Conservation (phyloP, 1,284 basidiomycete species). For the Porodaedalea pini region DNA sequence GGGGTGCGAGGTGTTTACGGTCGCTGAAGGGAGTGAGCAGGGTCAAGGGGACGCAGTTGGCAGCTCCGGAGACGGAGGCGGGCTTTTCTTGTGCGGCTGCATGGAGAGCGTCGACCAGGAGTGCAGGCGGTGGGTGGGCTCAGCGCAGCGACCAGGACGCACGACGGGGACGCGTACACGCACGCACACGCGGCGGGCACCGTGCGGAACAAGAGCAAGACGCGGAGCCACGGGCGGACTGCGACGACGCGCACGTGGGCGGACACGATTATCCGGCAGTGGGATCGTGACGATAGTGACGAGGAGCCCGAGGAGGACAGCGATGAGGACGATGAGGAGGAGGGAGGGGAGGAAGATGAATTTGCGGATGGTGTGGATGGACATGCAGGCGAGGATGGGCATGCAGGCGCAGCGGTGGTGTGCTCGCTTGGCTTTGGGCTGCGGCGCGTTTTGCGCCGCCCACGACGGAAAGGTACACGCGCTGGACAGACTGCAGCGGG, state of each 20-base stretch:
- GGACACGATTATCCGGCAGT: conserved; percentile 13
- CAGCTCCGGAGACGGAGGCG: not conserved
- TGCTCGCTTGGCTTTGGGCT: conserved; percentile 17
- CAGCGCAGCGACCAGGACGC: not conserved
- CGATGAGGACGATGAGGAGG: conserved; percentile 5
- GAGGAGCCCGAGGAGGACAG: conserved; percentile 5
- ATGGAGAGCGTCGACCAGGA: conserved; percentile 14
- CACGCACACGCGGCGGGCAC: conserved; percentile 7
- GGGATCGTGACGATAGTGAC: conserved; percentile 7
- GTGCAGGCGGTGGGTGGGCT: conserved; percentile 7
- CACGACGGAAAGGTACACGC: not conserved
- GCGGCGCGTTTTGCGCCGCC: conserved; percentile 5
- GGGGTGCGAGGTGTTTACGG: conserved; percentile 17
- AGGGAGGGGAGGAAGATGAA: conserved; percentile 13
- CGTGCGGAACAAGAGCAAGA: conserved; percentile 11
- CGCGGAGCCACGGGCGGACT: conserved; percentile 5
- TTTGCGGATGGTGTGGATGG: conserved; percentile 4
- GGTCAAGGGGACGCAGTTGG: not conserved
- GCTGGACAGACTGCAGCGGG: not conserved
- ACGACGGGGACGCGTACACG: not conserved
- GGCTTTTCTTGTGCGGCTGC: conserved; percentile 10
- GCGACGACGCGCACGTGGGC: conserved; percentile 4
- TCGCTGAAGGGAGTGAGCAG: not conserved
- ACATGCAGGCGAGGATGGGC: not conserved
- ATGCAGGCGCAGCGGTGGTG: conserved; percentile 5